Evolutionary conservation across 371 early-diverging fungal species (phyloP), one percentile per base, ranked within the genome.

Genomic region (Catenaria anguillulae): DNA sequence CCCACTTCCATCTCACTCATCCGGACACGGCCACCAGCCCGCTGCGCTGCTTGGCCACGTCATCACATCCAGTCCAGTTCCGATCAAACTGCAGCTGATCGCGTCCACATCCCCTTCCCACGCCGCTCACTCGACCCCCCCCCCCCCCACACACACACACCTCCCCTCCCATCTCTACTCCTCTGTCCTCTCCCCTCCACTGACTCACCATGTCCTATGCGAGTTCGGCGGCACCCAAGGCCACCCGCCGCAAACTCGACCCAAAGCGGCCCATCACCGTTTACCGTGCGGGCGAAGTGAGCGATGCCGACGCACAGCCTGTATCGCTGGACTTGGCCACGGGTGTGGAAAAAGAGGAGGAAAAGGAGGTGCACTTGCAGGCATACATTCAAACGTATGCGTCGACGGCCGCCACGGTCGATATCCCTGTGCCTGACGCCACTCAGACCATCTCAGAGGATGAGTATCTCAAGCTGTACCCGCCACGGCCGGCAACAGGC

Each of bases 381-480:
- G 92, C 87, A n/a, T 95, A 90, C 61, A 85, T 96, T 62, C 82
- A 87, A 29, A 79, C 86, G 56, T 84, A 87, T 17, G 87, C 88
- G 0, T 81, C 80, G 17, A 73, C 77, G 4, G 78, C 79, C 2
- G 40, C 40, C 5, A 78, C 80, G 15, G 69, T 74, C 12, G 85
- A 83, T 63, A 97, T 97, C 64, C 97, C 97, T 4, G 90, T 88
- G 3, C 97, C 97, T 23, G 89, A 92, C 75, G 94, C 96, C 24
- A 85, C 86, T 29, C 72, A 73, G 37, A 70, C 70, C 54, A 79
- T 85, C 23, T 72, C 76, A 29, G 80, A 84, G 40, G 88, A 85
- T 65, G 74, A 75, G 15, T 61, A 12, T 33, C 8, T n/a, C 24
- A 68, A 68, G 34, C 77, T 84, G 54, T 92, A 96, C 67, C 74